Percentiles rank a stretch among this genome's conserved stretches.
These are phyloP conservation scores for Talaromyces sp. DNA, from an alignment of 2,329 filamentous ascomycete genomes.

Conservation along the genomic window DNA sequence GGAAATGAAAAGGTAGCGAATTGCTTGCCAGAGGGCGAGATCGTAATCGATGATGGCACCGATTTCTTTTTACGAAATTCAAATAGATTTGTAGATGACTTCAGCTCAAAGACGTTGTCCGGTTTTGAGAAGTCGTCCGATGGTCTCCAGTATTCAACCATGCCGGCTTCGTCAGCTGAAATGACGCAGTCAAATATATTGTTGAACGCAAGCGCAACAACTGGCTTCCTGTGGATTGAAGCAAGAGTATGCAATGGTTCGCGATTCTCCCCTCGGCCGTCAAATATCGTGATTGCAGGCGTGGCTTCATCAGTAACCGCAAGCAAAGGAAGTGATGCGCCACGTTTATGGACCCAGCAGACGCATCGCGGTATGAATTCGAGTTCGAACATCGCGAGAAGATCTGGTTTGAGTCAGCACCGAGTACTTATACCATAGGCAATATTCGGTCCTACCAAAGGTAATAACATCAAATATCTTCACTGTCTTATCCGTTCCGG, in stretches of 20 bases:
- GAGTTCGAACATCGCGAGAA: conserved; percentile 76
- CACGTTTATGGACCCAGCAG: conserved; percentile 87
- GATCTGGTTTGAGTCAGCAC: conserved; percentile 50
- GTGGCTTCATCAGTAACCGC: conserved; percentile 75
- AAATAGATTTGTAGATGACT: conserved; percentile 90
- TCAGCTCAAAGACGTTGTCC: conserved; percentile 84
- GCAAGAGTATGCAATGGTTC: conserved; percentile 73
- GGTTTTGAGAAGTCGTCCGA: conserved; percentile 76
- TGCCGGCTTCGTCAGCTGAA: conserved; percentile 82
- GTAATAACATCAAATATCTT: conserved; percentile 67
- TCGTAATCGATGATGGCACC: conserved; percentile 71
- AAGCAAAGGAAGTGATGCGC: conserved; percentile 80
- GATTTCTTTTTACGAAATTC: conserved; percentile 97
- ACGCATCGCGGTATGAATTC: conserved; percentile 71
- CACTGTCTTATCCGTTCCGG: conserved; percentile 55
- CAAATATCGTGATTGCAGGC: conserved; percentile 74
- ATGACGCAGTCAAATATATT: conserved; percentile 83
- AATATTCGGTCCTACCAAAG: conserved; percentile 52
- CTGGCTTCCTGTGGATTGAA: conserved; percentile 73
- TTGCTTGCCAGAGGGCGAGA: conserved; percentile 80
- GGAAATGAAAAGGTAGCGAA: conserved; percentile 90
- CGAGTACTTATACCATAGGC: not conserved
- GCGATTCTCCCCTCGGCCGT: conserved; percentile 78
- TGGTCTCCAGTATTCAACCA: conserved; percentile 96
- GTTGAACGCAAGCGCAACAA: conserved; percentile 86